These are phyloP conservation scores for Penicillium bovifimosum DNA, from an alignment of 495 filamentous ascomycete species.

Conservation along the genomic window DNA sequence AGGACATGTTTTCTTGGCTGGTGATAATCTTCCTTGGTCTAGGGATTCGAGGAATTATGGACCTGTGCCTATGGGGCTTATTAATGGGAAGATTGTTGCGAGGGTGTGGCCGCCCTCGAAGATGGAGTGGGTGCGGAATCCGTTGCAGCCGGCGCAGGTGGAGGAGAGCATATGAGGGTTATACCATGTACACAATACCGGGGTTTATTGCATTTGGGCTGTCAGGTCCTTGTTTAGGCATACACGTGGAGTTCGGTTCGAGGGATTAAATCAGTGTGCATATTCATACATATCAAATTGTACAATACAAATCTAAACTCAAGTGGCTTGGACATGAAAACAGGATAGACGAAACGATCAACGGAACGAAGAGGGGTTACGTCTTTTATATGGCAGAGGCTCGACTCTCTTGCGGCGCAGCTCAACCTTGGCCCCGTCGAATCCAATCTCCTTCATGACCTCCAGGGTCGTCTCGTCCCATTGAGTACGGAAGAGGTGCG, in stretches of 20 bases:
- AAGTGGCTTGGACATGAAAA: conserved; percentile 20
- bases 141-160: conserved; percentile 36
- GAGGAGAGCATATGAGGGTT: conserved; percentile 7
- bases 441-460: conserved; percentile 76
- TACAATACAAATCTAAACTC: conserved; percentile 41
- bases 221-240: conserved; percentile 7
- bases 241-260: conserved; percentile 28
- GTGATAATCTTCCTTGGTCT: conserved; percentile 80
- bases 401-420: conserved; percentile 69
- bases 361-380: conserved; percentile 44
- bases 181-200: not conserved
- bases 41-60: conserved; percentile 83
- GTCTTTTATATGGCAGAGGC: conserved; percentile 51
- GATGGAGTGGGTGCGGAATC: conserved; percentile 49
- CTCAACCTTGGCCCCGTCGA: conserved; percentile 74
- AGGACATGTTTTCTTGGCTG: conserved; percentile 83
- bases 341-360: conserved; percentile 18
- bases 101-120: conserved; percentile 49
- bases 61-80: conserved; percentile 74
- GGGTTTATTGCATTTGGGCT: not conserved
- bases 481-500: conserved; percentile 75
- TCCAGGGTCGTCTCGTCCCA: conserved; percentile 84
- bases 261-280: conserved; percentile 28
- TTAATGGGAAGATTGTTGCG: conserved; percentile 81
- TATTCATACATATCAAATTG: conserved; percentile 47